Conservation (phyloP, 1,284 basidiomycete species). For the Cutaneotrichosporon sp. region DNA sequence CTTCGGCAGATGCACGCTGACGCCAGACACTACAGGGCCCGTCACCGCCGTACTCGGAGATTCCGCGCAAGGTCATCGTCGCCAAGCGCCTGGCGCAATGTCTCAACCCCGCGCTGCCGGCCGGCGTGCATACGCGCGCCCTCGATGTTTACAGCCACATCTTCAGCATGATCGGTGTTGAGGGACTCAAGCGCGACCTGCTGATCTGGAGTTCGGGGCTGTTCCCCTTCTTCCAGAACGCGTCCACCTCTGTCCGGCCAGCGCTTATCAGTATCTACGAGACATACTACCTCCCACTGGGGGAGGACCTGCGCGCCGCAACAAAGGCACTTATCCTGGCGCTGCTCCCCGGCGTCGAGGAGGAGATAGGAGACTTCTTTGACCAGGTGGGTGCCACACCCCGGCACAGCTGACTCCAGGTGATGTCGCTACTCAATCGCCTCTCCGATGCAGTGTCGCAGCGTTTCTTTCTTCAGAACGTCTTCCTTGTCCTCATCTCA, state of each 20-base stretch:
- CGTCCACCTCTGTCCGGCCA: conserved; percentile 91
- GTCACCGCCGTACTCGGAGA: conserved; percentile 86
- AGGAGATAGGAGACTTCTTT: conserved; percentile 94
- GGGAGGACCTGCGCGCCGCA: conserved; percentile 72
- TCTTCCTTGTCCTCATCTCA: conserved; percentile 90
- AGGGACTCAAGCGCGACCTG: conserved; percentile 82
- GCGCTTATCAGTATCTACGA: conserved; percentile 81
- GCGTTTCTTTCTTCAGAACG: conserved; percentile 88
- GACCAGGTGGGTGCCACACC: conserved; percentile 63
- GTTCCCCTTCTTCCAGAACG: conserved; percentile 98
- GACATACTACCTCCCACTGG: conserved; percentile 82
- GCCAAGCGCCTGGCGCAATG: conserved; percentile 95
- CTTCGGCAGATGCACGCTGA: background rate
- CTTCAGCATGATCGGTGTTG: conserved; percentile 79
- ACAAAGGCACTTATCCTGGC: conserved; percentile 93
- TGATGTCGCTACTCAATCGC: conserved; percentile 73
- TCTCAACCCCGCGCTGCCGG: conserved; percentile 90
- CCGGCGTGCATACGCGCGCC: conserved; percentile 93
- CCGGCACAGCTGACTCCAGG: conserved; percentile 51
- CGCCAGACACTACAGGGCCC: conserved; percentile 70
- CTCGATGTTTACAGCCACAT: conserved; percentile 94
- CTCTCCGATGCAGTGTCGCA: conserved; percentile 75
- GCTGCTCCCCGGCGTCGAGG: conserved; percentile 86
- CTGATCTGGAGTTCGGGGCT: conserved; percentile 92
- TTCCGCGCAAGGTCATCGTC: conserved; percentile 89